Conservation (phyloP, 352 stramenopile species). For the Globisporangium orthogonon region DNA sequence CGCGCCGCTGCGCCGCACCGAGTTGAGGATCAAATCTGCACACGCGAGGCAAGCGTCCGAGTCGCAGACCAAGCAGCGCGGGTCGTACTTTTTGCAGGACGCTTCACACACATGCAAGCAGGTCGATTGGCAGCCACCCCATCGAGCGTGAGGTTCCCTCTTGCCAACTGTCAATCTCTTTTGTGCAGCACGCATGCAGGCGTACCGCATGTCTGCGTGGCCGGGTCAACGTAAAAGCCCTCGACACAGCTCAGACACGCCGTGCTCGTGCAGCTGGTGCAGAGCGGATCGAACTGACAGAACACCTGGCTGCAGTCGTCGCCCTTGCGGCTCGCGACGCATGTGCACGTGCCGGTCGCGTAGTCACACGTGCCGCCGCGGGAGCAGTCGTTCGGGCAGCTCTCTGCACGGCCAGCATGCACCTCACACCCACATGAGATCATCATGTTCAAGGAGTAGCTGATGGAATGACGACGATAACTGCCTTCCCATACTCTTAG, state of each 20-base stretch:
- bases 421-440: conserved; percentile 11
- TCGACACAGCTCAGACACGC: conserved; percentile 82
- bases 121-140: not conserved
- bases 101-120: conserved; percentile 19
- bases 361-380: conserved; percentile 86
- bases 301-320: conserved; percentile 75
- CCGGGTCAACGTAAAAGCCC: conserved; percentile 79
- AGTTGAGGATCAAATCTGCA: conserved; percentile 88
- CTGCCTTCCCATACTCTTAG: conserved; percentile 55
- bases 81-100: conserved; percentile 85
- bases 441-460: not conserved
- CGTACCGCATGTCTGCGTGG: conserved; percentile 59
- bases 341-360: conserved; percentile 80
- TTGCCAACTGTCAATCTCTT: too few relatives aligned
- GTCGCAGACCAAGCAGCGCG: conserved; percentile 88
- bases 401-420: conserved; percentile 16
- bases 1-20: conserved; percentile 84
- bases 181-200: too few relatives aligned
- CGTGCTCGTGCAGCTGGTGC: conserved; percentile 75
- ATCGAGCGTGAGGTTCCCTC: not conserved
- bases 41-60: conserved; percentile 77
- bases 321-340: conserved; percentile 57
- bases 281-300: conserved; percentile 80
- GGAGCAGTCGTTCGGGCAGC: conserved; percentile 88
- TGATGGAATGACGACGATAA: not conserved